These are phyloP conservation scores for Cocos nucifera DNA, from an alignment of 176 grass and related monocot genomes.

Conservation along the genomic window DNA sequence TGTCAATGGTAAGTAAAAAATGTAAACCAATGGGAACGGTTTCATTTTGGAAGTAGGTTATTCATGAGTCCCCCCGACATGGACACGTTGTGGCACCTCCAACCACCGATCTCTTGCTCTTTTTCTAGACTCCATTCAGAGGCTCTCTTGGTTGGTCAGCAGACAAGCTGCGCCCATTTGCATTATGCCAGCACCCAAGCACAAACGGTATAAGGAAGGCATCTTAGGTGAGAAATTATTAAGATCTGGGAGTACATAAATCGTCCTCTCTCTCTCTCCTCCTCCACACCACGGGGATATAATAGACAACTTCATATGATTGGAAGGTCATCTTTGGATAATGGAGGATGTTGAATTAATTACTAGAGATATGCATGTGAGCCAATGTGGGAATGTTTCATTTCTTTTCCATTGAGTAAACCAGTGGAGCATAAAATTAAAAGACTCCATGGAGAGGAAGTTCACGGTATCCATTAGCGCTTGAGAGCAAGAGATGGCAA, in stretches of 20 bases:
- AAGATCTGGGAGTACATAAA: no score
- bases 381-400: conserved; percentile 53
- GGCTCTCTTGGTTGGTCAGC: no score
- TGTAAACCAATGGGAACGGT: not conserved
- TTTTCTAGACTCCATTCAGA: no score
- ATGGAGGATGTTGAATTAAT: conserved; percentile 13
- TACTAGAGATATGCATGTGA: conserved; percentile 32
- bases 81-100: conserved; percentile 40
- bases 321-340: no score
- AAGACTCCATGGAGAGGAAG: no score
- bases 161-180: conserved; percentile 19
- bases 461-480: no score
- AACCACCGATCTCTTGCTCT: not conserved
- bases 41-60: not conserved
- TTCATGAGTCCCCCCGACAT: conserved; percentile 29
- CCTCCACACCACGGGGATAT: no score
- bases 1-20: no score
- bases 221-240: conserved; percentile 18
- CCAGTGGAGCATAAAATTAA: no score
- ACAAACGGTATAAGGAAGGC: conserved; percentile 24
- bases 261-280: not conserved
- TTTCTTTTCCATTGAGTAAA: no score
- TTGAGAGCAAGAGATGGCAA: no score
- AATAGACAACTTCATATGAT: no score
- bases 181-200: conserved; percentile 21